phyloP scores from a whole-genome alignment of 768 basidiomycete genomes.

The Tremella mesenterica region DNA sequence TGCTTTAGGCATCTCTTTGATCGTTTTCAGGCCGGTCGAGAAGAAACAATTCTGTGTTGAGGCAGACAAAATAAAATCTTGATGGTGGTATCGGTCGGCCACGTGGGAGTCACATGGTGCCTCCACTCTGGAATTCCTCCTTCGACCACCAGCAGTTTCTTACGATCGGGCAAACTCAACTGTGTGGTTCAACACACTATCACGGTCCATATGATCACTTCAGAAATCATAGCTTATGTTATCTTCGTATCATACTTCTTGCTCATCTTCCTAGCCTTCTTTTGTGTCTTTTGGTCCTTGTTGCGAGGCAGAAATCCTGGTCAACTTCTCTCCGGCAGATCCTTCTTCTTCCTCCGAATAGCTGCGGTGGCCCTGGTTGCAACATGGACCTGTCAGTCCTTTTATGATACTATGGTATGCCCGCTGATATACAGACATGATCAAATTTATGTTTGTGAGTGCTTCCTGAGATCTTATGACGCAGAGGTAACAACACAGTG shows the following conservation, averaged over 20 bases:
- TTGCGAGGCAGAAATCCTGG: slow-evolving; percentile 4
- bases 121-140: too few species aligned
- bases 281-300: slow-evolving; percentile 33
- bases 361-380: slow-evolving; percentile 45
- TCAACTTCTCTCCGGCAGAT: slow-evolving; percentile 17
- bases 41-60: too few species aligned
- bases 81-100: slow-evolving; percentile 15
- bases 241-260: slow-evolving; percentile 45
- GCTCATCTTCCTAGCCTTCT: slow-evolving; percentile 40
- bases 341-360: slow-evolving; percentile 45
- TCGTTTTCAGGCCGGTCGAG: too few species aligned
- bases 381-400: slow-evolving; percentile 53
- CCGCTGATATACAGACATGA: slow-evolving; percentile 46
- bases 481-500: slow-evolving; percentile 44
- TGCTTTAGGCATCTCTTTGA: slow-evolving; percentile 42
- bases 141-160: too few species aligned
- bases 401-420: too few species aligned
- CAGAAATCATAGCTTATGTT: too few species aligned
- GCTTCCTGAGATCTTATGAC: neutral
- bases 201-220: too few species aligned
- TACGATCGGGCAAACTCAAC: too few species aligned
- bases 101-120: slow-evolving; percentile 20
- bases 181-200: too few species aligned
- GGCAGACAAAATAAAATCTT: slow-evolving; percentile 3
- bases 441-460: slow-evolving; percentile 49